Conservation (phyloP, 176 grass and related monocot species). For the Cenchrus fungigraminus region DNA sequence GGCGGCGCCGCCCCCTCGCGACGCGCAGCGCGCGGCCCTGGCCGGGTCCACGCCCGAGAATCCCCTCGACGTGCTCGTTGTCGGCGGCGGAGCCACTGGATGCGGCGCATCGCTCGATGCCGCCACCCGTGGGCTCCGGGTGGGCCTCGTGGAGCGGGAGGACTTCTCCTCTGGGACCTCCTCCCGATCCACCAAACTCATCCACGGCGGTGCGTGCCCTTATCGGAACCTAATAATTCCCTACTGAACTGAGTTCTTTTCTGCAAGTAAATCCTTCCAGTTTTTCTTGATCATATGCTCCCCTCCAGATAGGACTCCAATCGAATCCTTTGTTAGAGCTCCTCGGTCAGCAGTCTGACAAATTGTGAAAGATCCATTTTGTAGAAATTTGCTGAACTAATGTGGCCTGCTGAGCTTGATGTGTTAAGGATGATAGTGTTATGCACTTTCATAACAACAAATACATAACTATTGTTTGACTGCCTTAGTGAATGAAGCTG, state of each 20-base stretch:
- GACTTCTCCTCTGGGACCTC: slow-evolving; percentile 97
- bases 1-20: slow-evolving; percentile 57
- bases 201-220: slow-evolving; percentile 75
- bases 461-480: background rate
- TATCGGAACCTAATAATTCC: background rate
- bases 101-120: slow-evolving; percentile 88
- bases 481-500: background rate
- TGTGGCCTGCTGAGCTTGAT: background rate
- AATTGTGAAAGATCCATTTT: background rate
- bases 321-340: background rate
- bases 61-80: slow-evolving; percentile 80
- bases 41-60: slow-evolving; percentile 55
- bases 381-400: background rate
- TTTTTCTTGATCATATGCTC: background rate
- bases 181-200: slow-evolving; percentile 92
- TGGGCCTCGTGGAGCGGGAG: slow-evolving; percentile 93
- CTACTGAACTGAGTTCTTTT: background rate
- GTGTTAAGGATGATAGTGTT: background rate
- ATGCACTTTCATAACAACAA: background rate
- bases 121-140: slow-evolving; percentile 79
- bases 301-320: background rate
- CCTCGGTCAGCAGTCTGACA: background rate
- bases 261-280: background rate
- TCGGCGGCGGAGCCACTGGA: slow-evolving; percentile 84
- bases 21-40: slow-evolving; percentile 64